Conservation (phyloP, 306 rosid genomes). For the Pueraria montana region DNA sequence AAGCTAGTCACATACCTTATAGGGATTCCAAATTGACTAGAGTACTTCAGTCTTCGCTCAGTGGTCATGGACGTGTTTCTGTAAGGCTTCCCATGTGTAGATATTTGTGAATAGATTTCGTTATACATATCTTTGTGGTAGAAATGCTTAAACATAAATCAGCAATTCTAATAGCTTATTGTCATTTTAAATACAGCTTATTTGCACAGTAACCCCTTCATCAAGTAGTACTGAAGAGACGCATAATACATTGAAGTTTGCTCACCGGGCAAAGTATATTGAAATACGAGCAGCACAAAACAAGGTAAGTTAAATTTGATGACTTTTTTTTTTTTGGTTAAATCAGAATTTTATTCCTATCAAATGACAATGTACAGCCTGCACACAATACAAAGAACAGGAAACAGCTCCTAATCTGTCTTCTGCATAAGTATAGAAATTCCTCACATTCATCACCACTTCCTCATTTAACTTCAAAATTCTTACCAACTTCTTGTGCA, state of each 20-base stretch:
- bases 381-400: constrained; percentile 12
- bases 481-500: background rate
- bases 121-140: constrained; percentile 33
- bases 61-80: constrained; percentile 99
- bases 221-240: constrained; percentile 98
- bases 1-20: constrained; percentile 93
- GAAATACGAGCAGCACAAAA: constrained; percentile 98
- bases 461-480: background rate
- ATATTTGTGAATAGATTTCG: constrained; percentile 34
- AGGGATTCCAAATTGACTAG: constrained; percentile 98
- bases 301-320: constrained; percentile 62
- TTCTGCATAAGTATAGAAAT: background rate
- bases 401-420: constrained; percentile 9
- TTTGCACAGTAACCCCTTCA: constrained; percentile 97
- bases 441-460: background rate
- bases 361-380: constrained; percentile 9
- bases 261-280: constrained; percentile 96
- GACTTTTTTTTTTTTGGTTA: background rate
- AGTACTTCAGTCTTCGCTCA: constrained; percentile 93
- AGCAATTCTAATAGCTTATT: constrained; percentile 40
- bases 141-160: constrained; percentile 38
- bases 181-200: constrained; percentile 73
- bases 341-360: constrained; percentile 34
- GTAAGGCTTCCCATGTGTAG: constrained; percentile 67
- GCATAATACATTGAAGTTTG: constrained; percentile 95